Conservation (phyloP, 257 asterid genomes). For the Ophiorrhiza pumila region DNA sequence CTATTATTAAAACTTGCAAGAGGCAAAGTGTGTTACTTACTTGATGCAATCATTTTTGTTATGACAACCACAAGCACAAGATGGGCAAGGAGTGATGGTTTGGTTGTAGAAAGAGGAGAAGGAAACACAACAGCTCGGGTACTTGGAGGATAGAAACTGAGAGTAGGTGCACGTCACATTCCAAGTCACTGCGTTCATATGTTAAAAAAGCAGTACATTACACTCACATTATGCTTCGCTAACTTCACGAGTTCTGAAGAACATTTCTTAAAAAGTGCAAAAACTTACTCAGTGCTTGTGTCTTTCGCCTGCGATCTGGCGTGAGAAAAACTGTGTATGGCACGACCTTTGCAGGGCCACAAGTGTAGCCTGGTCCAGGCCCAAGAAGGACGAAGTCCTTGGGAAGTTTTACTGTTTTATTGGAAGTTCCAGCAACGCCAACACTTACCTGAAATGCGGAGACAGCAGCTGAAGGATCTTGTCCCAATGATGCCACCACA, state of each 20-base stretch:
- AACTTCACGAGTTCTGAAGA: not conserved
- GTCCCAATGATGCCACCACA: slow-evolving; percentile 75
- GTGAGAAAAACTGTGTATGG: slow-evolving; percentile 62
- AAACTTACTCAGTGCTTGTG: slow-evolving; percentile 62
- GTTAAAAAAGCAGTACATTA: not conserved
- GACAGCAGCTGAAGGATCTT: slow-evolving; percentile 59
- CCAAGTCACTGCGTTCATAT: slow-evolving; percentile 65
- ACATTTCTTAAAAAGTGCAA: not conserved
- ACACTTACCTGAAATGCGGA: slow-evolving; percentile 75
- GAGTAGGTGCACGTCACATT: slow-evolving; percentile 77
- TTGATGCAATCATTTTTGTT: slow-evolving; percentile 54
- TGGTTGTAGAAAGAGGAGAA: slow-evolving; percentile 70
- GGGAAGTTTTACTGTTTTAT: slow-evolving; percentile 72
- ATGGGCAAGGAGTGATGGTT: slow-evolving; percentile 65
- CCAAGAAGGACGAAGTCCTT: slow-evolving; percentile 57
- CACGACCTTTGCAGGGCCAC: slow-evolving; percentile 71
- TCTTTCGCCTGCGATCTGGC: slow-evolving; percentile 58
- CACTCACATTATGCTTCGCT: not conserved
- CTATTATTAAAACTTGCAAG: not conserved
- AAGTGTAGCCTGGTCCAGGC: slow-evolving; percentile 76
- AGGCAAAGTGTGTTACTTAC: slow-evolving; percentile 30
- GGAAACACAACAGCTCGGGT: slow-evolving; percentile 73
- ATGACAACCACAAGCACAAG: slow-evolving; percentile 73
- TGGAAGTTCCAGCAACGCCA: slow-evolving; percentile 68
- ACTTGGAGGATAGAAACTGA: slow-evolving; percentile 49